Evolutionary conservation across 768 basidiomycete genomes (phyloP).

Genomic region (Pholiota molesta): DNA sequence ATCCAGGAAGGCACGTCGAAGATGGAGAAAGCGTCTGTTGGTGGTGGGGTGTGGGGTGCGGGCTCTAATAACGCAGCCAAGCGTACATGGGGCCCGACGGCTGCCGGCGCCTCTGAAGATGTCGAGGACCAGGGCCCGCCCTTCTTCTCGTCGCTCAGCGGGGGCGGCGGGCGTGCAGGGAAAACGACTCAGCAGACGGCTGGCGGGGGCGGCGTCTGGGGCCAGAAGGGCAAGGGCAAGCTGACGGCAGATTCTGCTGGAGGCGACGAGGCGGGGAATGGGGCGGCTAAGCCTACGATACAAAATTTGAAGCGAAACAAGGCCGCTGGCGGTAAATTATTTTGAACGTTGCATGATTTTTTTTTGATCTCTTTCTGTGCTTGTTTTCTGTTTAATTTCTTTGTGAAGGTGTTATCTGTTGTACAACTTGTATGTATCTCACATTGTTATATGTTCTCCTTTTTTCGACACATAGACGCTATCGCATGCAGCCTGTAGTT

Average conservation of each 20-base stretch:
- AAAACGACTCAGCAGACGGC: constrained; percentile 10
- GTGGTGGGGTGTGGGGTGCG: constrained; percentile 14
- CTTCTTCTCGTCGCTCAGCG: constrained; percentile 9
- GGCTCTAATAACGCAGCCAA: background rate
- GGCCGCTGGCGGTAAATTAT: constrained; percentile 21
- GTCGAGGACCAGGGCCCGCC: constrained; percentile 6
- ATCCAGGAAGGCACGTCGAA: constrained; percentile 16
- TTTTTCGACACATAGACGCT: constrained; percentile 11
- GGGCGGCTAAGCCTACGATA: constrained; percentile 8
- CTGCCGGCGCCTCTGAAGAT: constrained; percentile 1
- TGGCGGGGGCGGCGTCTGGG: constrained; percentile 9
- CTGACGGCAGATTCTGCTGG: constrained; percentile 9
- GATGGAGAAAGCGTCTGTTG: constrained; percentile 4
- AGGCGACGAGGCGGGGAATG: background rate
- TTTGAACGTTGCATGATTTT: constrained; percentile 5
- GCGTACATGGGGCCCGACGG: constrained; percentile 14
- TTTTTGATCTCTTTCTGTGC: constrained; percentile 1
- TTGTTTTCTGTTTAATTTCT: constrained; percentile 10
- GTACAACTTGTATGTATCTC: constrained; percentile 9
- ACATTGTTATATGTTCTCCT: background rate
- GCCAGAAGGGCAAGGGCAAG: constrained; percentile 15
- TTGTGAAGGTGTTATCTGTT: constrained; percentile 4
- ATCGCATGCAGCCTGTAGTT: constrained; percentile 7
- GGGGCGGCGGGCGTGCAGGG: constrained; percentile 1
- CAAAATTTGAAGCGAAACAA: constrained; percentile 23